These are phyloP conservation scores for Metschnikowia gruessii DNA, from an alignment of 805 yeast species.

Conservation along the genomic window DNA sequence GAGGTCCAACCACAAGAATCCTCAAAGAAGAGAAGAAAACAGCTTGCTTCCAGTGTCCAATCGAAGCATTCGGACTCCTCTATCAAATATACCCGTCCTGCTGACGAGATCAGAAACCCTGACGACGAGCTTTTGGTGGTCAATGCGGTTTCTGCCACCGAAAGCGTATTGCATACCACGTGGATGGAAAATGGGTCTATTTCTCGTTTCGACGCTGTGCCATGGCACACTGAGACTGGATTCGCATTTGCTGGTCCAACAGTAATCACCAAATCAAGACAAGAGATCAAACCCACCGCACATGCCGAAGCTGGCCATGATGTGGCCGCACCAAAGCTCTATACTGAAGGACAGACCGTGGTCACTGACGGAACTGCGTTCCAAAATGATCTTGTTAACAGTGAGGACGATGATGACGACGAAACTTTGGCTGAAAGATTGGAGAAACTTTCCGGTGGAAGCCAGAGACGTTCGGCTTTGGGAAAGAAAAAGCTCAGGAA, in stretches of 20 bases:
- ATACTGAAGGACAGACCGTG: slow-evolving; percentile 59
- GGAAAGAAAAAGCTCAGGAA: slow-evolving; percentile 43
- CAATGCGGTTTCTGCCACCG: slow-evolving; percentile 24
- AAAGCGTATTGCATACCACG: slow-evolving; percentile 24
- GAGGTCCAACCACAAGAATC: slow-evolving; percentile 21
- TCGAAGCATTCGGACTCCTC: slow-evolving; percentile 51
- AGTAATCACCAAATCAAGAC: slow-evolving; percentile 36
- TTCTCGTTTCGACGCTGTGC: slow-evolving; percentile 54
- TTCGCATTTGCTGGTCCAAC: slow-evolving; percentile 25
- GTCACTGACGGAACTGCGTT: slow-evolving; percentile 64
- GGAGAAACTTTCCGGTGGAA: slow-evolving; percentile 32
- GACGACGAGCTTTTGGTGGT: slow-evolving; percentile 29
- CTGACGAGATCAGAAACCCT: slow-evolving; percentile 32
- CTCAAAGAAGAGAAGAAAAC: slow-evolving; percentile 43
- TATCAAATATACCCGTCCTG: slow-evolving; percentile 49
- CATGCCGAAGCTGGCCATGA: slow-evolving; percentile 49
- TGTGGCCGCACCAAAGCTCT: slow-evolving; percentile 50
- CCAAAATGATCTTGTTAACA: slow-evolving; percentile 48
- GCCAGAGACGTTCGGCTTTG: slow-evolving; percentile 25
- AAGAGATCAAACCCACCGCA: slow-evolving; percentile 39
- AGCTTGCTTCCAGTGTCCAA: slow-evolving; percentile 36
- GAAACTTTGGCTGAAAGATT: slow-evolving; percentile 55
- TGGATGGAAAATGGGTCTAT: slow-evolving; percentile 64
- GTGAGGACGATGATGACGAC: slow-evolving; percentile 44
- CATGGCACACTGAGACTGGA: slow-evolving; percentile 42